phyloP scores from a whole-genome alignment of 2,329 filamentous ascomycete genomes.

The Penicillium sp. region DNA sequence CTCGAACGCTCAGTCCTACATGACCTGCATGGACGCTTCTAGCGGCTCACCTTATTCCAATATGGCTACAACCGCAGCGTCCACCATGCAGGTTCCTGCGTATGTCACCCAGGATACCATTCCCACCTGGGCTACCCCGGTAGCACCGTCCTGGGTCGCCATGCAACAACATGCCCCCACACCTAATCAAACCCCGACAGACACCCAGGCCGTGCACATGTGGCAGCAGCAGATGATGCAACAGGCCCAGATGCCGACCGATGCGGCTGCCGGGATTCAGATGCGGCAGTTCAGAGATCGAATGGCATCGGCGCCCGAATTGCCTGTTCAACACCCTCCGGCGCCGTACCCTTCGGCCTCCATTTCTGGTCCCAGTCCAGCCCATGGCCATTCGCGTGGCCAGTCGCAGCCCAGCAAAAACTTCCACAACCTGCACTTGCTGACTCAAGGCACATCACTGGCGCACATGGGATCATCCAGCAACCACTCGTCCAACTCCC shows the following conservation, averaged over 20 bases:
- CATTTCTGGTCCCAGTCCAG: conserved; percentile 15
- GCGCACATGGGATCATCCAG: conserved; percentile 12
- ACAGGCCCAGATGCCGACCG: conserved; percentile 16
- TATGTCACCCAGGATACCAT: conserved; percentile 24
- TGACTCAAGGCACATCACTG: conserved; percentile 19
- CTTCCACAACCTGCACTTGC: conserved; percentile 18
- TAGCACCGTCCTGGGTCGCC: conserved; percentile 20
- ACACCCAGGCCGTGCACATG: conserved; percentile 20
- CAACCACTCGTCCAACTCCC: conserved; percentile 13
- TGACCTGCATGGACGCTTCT: conserved; percentile 17
- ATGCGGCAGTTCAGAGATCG: conserved; percentile 31
- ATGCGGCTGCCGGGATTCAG: conserved; percentile 11
- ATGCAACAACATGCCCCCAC: conserved; percentile 24
- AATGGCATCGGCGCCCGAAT: conserved; percentile 31
- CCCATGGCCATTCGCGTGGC: conserved; percentile 16
- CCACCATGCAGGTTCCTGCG: conserved; percentile 23
- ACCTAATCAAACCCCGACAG: conserved; percentile 19
- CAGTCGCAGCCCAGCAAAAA: conserved; percentile 21
- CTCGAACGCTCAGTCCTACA: conserved; percentile 21
- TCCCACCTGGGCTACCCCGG: conserved; percentile 15
- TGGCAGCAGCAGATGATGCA: conserved; percentile 28
- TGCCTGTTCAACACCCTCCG: conserved; percentile 22
- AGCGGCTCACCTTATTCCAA: conserved; percentile 19
- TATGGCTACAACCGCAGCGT: conserved; percentile 15
- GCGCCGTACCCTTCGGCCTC: conserved; percentile 13